Percentiles rank a stretch among this genome's conserved stretches.
These are phyloP conservation scores for Diaporthe capsici DNA, from an alignment of 2,329 filamentous ascomycete species.

Conservation along the genomic window DNA sequence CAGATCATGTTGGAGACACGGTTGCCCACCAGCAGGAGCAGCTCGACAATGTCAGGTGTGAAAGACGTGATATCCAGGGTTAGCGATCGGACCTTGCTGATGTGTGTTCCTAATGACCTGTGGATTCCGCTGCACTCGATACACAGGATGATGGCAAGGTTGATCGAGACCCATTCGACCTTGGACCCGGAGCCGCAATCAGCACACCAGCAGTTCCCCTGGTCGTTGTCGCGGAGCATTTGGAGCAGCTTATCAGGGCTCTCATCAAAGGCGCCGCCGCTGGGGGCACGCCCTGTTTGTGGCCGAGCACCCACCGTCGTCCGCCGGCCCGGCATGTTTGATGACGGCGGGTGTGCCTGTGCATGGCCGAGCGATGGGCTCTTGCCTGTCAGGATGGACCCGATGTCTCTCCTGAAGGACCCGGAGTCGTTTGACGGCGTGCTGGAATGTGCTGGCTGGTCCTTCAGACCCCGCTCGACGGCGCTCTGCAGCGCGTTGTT, in stretches of 20 bases:
- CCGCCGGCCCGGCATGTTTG: constrained; percentile 79
- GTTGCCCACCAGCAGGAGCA: constrained; percentile 92
- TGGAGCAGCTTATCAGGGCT: constrained; percentile 89
- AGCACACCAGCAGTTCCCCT: constrained; percentile 93
- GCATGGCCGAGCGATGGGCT: constrained; percentile 76
- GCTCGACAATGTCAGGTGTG: constrained; percentile 95
- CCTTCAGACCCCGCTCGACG: constrained; percentile 80
- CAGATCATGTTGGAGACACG: constrained; percentile 96
- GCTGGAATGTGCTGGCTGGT: constrained; percentile 59
- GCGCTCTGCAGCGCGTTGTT: constrained; percentile 98
- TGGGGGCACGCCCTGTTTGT: constrained; percentile 68
- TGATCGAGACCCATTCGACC: constrained; percentile 99
- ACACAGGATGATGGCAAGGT: constrained; percentile 94
- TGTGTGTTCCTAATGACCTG: constrained; percentile 94
- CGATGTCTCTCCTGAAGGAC: constrained; percentile 85
- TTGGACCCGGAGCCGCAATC: constrained; percentile 94
- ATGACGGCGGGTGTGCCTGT: constrained; percentile 63
- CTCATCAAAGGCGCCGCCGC: constrained; percentile 79
- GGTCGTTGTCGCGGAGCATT: constrained; percentile 88
- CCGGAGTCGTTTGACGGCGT: constrained; percentile 60
- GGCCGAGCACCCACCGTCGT: constrained; percentile 94
- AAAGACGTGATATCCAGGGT: constrained; percentile 97
- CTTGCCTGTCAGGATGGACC: constrained; percentile 93
- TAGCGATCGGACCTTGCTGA: constrained; percentile 95
- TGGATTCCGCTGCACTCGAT: constrained; percentile 99